These are phyloP conservation scores for Coemansia sp. DNA, from an alignment of 192 early-diverging fungal genomes.

Conservation along the genomic window DNA sequence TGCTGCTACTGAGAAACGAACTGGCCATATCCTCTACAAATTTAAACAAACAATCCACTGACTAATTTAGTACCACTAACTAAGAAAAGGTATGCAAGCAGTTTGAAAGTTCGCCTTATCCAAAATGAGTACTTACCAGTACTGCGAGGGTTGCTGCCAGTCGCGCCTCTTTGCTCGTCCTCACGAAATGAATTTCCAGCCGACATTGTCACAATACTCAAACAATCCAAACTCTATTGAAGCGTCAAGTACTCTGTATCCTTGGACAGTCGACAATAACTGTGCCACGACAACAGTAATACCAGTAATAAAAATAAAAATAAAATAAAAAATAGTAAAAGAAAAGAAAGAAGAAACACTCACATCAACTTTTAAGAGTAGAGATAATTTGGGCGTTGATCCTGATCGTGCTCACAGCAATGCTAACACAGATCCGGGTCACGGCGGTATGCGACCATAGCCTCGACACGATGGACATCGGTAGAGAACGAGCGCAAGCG, in stretches of 20 bases:
- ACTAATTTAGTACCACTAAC: not conserved
- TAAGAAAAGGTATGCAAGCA: not conserved
- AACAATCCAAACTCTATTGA: not conserved
- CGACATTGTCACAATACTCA: not conserved
- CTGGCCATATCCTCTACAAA: constrained; percentile 27
- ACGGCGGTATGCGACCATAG: constrained; percentile 82
- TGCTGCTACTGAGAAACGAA: constrained; percentile 36
- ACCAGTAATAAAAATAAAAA: constrained; percentile 4
- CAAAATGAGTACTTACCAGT: constrained; percentile 15
- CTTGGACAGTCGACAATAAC: not conserved
- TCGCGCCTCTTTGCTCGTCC: constrained; percentile 2
- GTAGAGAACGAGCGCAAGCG: constrained; percentile 82
- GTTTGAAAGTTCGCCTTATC: not conserved
- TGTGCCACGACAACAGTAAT: not conserved
- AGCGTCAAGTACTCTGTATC: not conserved
- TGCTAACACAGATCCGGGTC: constrained; percentile 57
- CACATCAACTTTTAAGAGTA: not conserved
- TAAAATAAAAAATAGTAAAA: not conserved
- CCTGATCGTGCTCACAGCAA: not conserved
- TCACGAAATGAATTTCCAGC: constrained; percentile 1
- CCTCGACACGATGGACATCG: constrained; percentile 78
- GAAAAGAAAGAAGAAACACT: constrained; percentile 4
- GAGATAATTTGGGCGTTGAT: constrained; percentile 6
- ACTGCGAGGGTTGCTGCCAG: constrained; percentile 10
- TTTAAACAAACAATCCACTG: not conserved